phyloP scores from a whole-genome alignment of 176 grass and related monocot species.

The Zea mays region Zm-B73-REFERENCE-NAM-5.0 NC_050097.1:158512001-158512500 shows the following conservation, averaged over 20 bases:
- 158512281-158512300: constrained; percentile 49
- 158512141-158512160: constrained; percentile 1
- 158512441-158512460: too few relatives aligned
- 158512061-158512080: too few relatives aligned
- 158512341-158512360: constrained; percentile 40
- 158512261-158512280: constrained; percentile 46
- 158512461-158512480: too few relatives aligned
- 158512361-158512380: constrained; percentile 44
- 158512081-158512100: background rate
- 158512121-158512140: background rate
- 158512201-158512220: constrained; percentile 52
- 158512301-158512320: constrained; percentile 58
- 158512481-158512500: too few relatives aligned
- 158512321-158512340: constrained; percentile 39
- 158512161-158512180: constrained; percentile 62
- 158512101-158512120: background rate
- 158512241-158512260: constrained; percentile 49
- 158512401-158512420: constrained; percentile 47
- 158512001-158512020: background rate
- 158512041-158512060: background rate
- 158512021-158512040: background rate
- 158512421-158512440: constrained; percentile 8
- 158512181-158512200: constrained; percentile 58
- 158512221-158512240: constrained; percentile 75
- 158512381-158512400: constrained; percentile 49